phyloP scores from a whole-genome alignment of 2,329 filamentous ascomycete genomes.

The Diaporthe helianthi region DNA sequence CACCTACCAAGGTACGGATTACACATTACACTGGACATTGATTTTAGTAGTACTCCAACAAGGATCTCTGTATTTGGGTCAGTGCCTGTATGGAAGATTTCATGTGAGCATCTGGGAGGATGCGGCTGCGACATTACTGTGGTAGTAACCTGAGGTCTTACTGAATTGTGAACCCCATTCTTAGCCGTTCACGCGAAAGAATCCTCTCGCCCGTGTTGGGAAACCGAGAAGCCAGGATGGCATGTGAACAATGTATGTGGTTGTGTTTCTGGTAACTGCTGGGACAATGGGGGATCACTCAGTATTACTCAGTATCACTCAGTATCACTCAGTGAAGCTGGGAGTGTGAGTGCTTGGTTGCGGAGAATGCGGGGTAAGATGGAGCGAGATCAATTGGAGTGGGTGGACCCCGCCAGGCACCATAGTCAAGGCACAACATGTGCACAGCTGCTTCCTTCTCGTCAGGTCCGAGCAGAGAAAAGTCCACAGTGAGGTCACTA shows the following conservation, averaged over 20 bases:
- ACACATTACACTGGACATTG: too few species aligned
- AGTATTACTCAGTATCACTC: too few species aligned
- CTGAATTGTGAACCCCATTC: too few species aligned
- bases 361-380: constrained; percentile 18
- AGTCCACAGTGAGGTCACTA: not conserved
- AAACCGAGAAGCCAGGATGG: not conserved
- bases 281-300: too few species aligned
- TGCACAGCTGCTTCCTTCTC: not conserved
- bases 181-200: not conserved
- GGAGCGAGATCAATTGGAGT: not conserved
- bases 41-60: not conserved
- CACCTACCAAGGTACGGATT: too few species aligned
- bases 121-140: not conserved
- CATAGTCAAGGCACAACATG: not conserved
- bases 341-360: not conserved
- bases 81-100: too few species aligned
- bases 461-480: not conserved
- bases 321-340: too few species aligned
- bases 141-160: not conserved
- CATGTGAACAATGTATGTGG: not conserved
- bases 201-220: too few species aligned
- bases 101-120: constrained; percentile 3
- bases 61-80: not conserved
- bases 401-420: constrained; percentile 14
- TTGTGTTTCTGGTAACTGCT: too few species aligned